Conservation (phyloP, 164 flowering plant genomes). For the Vitis rotundifolia region DNA sequence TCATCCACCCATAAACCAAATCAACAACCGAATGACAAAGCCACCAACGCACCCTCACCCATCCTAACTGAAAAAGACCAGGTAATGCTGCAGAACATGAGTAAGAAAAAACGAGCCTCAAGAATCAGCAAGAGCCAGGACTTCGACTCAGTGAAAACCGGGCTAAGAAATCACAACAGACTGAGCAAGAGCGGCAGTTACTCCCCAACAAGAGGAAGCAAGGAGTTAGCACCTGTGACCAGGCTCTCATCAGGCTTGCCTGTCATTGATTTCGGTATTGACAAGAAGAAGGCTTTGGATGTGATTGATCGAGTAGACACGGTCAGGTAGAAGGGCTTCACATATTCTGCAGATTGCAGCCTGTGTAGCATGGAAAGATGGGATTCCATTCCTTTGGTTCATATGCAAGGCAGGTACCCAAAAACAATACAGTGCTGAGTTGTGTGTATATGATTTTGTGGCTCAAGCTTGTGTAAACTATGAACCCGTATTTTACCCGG, state of each 20-base stretch:
- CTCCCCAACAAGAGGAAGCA: neutral
- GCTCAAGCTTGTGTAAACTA: too few relatives aligned
- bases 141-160: constrained; percentile 5
- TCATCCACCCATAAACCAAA: neutral
- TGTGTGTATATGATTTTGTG: too few relatives aligned
- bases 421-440: too few relatives aligned
- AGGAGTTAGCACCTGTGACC: neutral
- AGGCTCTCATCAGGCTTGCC: constrained; percentile 3
- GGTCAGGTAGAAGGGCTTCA: too few relatives aligned
- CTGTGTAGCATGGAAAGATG: too few relatives aligned
- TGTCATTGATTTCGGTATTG: constrained; percentile 4
- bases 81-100: constrained; percentile 1
- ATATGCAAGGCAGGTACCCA: too few relatives aligned
- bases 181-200: constrained; percentile 12
- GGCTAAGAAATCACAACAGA: constrained; percentile 1
- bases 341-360: too few relatives aligned
- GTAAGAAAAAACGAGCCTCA: neutral
- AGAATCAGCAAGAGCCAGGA: constrained; percentile 13
- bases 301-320: constrained; percentile 10
- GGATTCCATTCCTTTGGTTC: too few relatives aligned
- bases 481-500: too few relatives aligned
- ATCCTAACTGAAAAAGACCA: constrained; percentile 7
- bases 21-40: neutral
- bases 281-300: constrained; percentile 9
- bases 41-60: neutral